Evolutionary conservation across 2,329 filamentous ascomycete species (phyloP).

Genomic region (Phaeosphaeriaceae sp.): DNA sequence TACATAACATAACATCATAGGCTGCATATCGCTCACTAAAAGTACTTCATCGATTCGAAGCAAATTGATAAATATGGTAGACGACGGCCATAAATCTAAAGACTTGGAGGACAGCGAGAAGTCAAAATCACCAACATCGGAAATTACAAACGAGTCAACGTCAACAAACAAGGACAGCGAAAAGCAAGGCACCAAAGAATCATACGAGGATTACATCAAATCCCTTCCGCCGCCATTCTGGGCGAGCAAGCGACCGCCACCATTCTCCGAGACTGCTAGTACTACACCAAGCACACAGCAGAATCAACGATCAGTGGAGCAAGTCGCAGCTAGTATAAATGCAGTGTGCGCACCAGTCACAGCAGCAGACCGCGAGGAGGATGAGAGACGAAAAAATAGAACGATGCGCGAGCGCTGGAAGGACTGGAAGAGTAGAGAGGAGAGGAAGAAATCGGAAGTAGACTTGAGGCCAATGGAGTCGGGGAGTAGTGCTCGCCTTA

Average conservation of each 20-base stretch:
- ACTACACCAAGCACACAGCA: not conserved
- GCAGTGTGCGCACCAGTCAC: slow-evolving; percentile 24
- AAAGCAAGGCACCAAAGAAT: slow-evolving; percentile 17
- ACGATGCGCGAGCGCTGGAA: slow-evolving; percentile 24
- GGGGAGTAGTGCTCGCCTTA: slow-evolving; percentile 20
- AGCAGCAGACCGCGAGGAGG: slow-evolving; percentile 21
- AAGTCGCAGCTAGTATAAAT: slow-evolving; percentile 18
- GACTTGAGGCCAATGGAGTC: slow-evolving; percentile 22
- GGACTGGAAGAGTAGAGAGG: slow-evolving; percentile 19
- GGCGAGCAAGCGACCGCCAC: slow-evolving; percentile 16
- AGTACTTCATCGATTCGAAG: not conserved
- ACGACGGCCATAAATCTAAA: not conserved
- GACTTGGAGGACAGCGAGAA: not conserved
- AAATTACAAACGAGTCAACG: not conserved
- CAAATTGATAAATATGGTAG: not conserved
- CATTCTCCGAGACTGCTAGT: not conserved
- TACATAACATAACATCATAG: not conserved
- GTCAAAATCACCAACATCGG: not conserved
- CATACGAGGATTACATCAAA: slow-evolving; percentile 24
- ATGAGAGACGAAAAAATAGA: slow-evolving; percentile 19
- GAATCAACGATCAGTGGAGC: slow-evolving; percentile 16
- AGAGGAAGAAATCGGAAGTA: slow-evolving; percentile 14
- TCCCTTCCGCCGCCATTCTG: slow-evolving; percentile 24
- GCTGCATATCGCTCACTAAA: not conserved
- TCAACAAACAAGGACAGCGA: not conserved